Evolutionary conservation across 495 filamentous ascomycete genomes (phyloP), one percentile per base, ranked within the genome.

Genomic region (Glonium stellatum): DNA sequence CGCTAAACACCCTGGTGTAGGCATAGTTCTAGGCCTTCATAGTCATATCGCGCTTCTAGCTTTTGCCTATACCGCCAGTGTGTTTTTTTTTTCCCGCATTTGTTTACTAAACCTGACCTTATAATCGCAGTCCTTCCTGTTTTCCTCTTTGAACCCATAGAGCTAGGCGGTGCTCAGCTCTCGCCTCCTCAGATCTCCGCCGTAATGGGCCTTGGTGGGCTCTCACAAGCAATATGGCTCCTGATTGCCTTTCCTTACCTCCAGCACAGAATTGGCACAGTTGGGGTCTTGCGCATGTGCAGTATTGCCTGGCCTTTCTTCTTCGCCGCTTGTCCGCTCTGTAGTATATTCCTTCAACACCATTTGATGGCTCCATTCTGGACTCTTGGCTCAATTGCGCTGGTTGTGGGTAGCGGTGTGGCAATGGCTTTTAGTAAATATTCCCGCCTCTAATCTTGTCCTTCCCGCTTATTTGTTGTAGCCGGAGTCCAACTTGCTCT

Each of bases 401-500:
- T 81, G 25, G 67, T 72, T 0, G 15, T 80, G 1, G 82, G 81
- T 0, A 76, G 77, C 21, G 84, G 83, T 12, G 80, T 87, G 0
- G 78, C 76, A 46, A 87, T 88, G 83, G 77, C 78, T 4, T 87
- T 87, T 60, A 86, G 69, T 69, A 63, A 58, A 58, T 57, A 31
- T 58, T 53, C 18, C 48, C 3, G 18, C 31, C 23, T 51, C 13
- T 15, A 8, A 1, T 4, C 47, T 21, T 27, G 5, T 51, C 4
- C 21, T 23, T 15, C 48, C 25, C 19, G 19, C 25, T 15, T 25
- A 27, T 10, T 1, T 23, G 6, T 0, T 31, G 31, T 27, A 75
- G 71, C 85, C 15, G 82, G 77, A 6, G 76, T 82, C 22, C 85
- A 88, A 74, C 80, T 89, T 22, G 81, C 80, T 35, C 60, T 90